A percentile compares a stretch with the other conserved stretches of the same genome.
phyloP scores from a whole-genome alignment of 495 filamentous ascomycete genomes.

The Cudoniella acicularis region DNA sequence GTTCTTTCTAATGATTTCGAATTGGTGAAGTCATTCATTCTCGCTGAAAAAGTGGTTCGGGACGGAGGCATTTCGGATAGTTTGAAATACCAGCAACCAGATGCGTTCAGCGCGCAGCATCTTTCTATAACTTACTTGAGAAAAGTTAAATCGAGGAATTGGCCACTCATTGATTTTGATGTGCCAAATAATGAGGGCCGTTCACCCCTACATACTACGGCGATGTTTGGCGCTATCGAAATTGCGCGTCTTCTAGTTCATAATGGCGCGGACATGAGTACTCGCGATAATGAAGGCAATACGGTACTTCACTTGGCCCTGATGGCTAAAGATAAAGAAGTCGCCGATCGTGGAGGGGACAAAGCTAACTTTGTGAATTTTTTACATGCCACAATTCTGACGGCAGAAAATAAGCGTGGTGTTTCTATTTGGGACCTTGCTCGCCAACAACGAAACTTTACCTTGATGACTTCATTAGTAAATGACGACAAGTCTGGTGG shows the following conservation, averaged over 20 bases:
- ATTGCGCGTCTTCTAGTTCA: neutral
- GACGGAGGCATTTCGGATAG: neutral
- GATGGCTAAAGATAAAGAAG: neutral
- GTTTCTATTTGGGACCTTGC: neutral
- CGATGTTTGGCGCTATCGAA: neutral
- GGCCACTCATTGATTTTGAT: neutral
- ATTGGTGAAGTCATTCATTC: neutral
- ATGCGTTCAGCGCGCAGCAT: neutral
- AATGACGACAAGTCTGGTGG: neutral
- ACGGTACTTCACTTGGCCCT: neutral
- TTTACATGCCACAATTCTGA: neutral
- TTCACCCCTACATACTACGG: neutral
- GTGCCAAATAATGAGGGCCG: neutral
- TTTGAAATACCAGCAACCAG: neutral
- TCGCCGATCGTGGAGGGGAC: neutral
- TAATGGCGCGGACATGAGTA: neutral
- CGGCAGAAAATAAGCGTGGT: neutral
- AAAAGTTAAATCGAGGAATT: neutral
- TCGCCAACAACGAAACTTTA: neutral
- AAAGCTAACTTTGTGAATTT: neutral
- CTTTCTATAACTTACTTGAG: neutral
- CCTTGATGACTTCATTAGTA: neutral
- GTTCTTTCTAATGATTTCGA: neutral
- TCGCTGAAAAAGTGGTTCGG: neutral
- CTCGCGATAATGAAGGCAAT: neutral